A percentile compares a stretch with the other conserved stretches of the same genome.
These are phyloP conservation scores for Endogone sp. DNA, from an alignment of 192 early-diverging fungal species.

Conservation along the genomic window DNA sequence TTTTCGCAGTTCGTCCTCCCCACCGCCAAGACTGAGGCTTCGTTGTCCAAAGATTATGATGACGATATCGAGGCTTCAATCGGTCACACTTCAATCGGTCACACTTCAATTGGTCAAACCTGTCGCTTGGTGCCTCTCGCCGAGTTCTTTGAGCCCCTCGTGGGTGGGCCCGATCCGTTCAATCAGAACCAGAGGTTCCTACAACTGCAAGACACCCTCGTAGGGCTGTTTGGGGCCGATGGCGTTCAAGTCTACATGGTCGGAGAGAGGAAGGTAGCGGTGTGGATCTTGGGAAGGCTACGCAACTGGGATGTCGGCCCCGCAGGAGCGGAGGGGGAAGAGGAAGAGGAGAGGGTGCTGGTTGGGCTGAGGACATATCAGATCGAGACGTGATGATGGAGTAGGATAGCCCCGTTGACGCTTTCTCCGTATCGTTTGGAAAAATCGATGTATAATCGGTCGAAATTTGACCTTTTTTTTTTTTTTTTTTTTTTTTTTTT, in stretches of 20 bases:
- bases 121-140: neutral
- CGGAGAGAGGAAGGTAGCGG: conserved; percentile 1
- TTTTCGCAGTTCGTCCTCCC: neutral
- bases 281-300: conserved; percentile 5
- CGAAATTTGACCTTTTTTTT: neutral
- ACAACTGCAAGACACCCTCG: conserved; percentile 14
- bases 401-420: neutral
- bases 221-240: conserved; percentile 6
- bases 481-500: neutral
- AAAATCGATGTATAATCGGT: neutral
- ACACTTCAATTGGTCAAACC: too few species aligned
- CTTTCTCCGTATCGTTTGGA: neutral
- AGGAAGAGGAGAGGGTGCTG: neutral
- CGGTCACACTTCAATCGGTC: too few species aligned
- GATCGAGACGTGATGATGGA: neutral
- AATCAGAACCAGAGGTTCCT: conserved; percentile 8
- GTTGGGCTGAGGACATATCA: neutral
- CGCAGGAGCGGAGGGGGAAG: neutral
- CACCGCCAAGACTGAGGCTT: neutral
- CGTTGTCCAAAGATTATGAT: too few species aligned
- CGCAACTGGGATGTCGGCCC: neutral
- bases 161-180: conserved; percentile 9
- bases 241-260: conserved; percentile 10
- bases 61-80: too few species aligned
- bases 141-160: conserved; percentile 15